Percentiles rank a stretch among this genome's conserved stretches.
These are phyloP conservation scores for Akebia trifoliata DNA, from an alignment of 164 flowering plant species.

Conservation along the genomic window DNA sequence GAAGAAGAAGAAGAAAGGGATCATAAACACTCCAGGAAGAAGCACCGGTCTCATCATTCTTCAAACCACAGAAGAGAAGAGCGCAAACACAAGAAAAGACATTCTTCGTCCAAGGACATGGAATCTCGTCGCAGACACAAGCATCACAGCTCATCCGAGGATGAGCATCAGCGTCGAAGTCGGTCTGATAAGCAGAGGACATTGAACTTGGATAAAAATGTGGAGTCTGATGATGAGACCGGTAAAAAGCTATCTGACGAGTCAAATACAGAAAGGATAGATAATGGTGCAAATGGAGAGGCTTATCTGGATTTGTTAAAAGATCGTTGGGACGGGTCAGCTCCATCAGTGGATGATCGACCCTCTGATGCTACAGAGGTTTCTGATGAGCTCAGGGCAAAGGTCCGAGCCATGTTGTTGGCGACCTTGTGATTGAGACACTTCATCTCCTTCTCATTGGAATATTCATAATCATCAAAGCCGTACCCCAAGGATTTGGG, in stretches of 20 bases:
- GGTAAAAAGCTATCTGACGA: conserved; percentile 27
- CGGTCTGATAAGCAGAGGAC: conserved; percentile 25
- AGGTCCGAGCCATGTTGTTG: conserved; percentile 76
- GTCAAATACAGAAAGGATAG: conserved; percentile 23
- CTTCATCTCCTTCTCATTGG: neutral
- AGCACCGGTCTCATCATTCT: conserved; percentile 45
- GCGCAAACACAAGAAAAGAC: conserved; percentile 38
- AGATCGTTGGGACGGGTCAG: conserved; percentile 20
- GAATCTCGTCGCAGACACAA: conserved; percentile 27
- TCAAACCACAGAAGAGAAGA: conserved; percentile 44
- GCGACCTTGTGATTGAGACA: conserved; percentile 44
- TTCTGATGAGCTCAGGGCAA: conserved; percentile 78
- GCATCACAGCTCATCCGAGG: conserved; percentile 38
- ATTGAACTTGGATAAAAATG: conserved; percentile 28
- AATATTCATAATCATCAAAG: neutral
- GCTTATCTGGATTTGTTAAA: conserved; percentile 3
- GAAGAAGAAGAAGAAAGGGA: conserved; percentile 27
- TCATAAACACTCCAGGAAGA: conserved; percentile 43
- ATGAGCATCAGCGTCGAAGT: conserved; percentile 27
- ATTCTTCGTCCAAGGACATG: conserved; percentile 39
- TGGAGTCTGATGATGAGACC: conserved; percentile 57
- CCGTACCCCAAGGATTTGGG: no score
- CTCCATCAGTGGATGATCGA: conserved; percentile 10
- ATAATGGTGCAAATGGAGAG: conserved; percentile 24
- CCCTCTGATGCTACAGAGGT: conserved; percentile 38